These are phyloP conservation scores for Leccinum pallidistipes DNA, from an alignment of 1,284 basidiomycete genomes.

Conservation along the genomic window DNA sequence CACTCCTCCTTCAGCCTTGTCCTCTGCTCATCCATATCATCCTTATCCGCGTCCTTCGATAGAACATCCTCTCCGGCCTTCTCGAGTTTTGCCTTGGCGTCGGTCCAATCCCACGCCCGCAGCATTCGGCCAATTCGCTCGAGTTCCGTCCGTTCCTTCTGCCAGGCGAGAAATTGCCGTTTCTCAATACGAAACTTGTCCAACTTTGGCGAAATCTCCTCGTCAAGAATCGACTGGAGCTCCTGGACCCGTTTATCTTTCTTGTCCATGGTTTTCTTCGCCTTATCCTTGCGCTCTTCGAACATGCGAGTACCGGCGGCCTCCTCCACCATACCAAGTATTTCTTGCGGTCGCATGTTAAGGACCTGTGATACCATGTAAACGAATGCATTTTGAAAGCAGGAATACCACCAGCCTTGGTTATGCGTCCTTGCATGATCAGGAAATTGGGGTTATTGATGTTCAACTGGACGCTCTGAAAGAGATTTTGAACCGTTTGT, in stretches of 20 bases:
- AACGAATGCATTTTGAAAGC: not conserved
- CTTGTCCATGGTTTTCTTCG: slow-evolving; percentile 95
- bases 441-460: slow-evolving; percentile 99
- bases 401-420: slow-evolving; percentile 56
- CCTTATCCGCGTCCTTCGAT: slow-evolving; percentile 45
- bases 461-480: slow-evolving; percentile 97
- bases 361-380: slow-evolving; percentile 54
- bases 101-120: slow-evolving; percentile 89
- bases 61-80: slow-evolving; percentile 57
- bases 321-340: slow-evolving; percentile 98
- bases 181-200: slow-evolving; percentile 92
- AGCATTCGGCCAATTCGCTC: slow-evolving; percentile 87
- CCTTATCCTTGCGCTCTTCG: slow-evolving; percentile 97
- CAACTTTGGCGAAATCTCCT: slow-evolving; percentile 95
- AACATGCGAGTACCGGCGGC: slow-evolving; percentile 99
- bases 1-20: slow-evolving; percentile 50
- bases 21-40: slow-evolving; percentile 49
- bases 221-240: slow-evolving; percentile 75
- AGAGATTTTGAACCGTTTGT: slow-evolving; percentile 87
- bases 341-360: slow-evolving; percentile 98
- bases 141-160: slow-evolving; percentile 87
- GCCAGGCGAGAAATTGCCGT: slow-evolving; percentile 86
- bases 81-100: slow-evolving; percentile 47
- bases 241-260: slow-evolving; percentile 97
- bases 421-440: slow-evolving; percentile 98